Conservation (phyloP, 805 yeast species). For the Candida pseudoglaebosa region DNA sequence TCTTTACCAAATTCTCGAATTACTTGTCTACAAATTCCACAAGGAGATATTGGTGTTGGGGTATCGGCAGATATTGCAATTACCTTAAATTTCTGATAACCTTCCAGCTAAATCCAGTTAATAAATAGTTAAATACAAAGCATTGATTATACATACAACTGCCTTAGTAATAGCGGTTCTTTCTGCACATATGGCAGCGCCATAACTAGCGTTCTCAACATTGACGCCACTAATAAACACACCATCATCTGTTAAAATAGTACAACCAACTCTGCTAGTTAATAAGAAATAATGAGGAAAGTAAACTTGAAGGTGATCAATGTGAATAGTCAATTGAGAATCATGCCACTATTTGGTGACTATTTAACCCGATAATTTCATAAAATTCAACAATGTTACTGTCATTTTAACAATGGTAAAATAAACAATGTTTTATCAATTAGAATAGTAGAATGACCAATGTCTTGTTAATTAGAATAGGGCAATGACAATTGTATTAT, state of each 20-base stretch:
- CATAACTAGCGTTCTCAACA: conserved; percentile 90
- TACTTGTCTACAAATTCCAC: conserved; percentile 92
- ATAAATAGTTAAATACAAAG: no score
- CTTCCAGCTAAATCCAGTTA: conserved; percentile 29
- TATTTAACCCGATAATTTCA: no score
- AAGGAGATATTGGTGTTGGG: conserved; percentile 66
- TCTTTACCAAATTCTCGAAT: conserved; percentile 72
- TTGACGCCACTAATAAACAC: conserved; percentile 69
- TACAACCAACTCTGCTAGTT: conserved; percentile 69
- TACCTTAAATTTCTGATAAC: conserved; percentile 46
- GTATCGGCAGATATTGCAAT: conserved; percentile 66
- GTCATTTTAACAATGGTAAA: no score
- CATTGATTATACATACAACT: conserved; percentile 19
- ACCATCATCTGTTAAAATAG: conserved; percentile 51
- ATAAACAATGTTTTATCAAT: no score
- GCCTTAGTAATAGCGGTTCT: conserved; percentile 34
- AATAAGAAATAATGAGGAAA: conserved; percentile 8
- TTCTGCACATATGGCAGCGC: conserved; percentile 45
- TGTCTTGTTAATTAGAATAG: no score
- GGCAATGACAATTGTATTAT: no score
- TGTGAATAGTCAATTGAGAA: no score
- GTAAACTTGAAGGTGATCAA: no score
- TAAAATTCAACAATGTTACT: no score
- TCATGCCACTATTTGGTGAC: no score
- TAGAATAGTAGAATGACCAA: no score